Base-by-base conservation (phyloP, 176 grass and related monocot species). In the Carex scoparia region DNA sequence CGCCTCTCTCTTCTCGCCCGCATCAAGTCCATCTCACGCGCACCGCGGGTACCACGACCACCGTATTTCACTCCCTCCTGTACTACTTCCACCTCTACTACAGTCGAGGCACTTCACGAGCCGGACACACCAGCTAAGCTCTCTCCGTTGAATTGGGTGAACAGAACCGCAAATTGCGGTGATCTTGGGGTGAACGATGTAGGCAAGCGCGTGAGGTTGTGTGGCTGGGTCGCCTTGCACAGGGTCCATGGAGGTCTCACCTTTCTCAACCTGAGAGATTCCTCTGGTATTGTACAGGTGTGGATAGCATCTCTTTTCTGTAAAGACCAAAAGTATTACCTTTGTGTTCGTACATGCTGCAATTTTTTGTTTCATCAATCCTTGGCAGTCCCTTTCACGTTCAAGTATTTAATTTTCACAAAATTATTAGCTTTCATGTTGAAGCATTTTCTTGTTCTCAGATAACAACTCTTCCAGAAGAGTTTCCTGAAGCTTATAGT, bases 161-260 rank as follows among this genome's bases (percentile, higher is more conserved):
- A 76, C 4, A 78, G 96, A 81, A 94, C 86, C 11, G 85, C 89
- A 7, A 68, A 89, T 76, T 99, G 96, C 81, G 91, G 93, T 6
- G 87, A 95, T 33, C 78, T 99, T 44, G 91, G 91, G 1, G 51
- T 62, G 0, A 79, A 35, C 1, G 96, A 95, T 57, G 96, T 94
- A 0, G 96, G 96, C 0, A 89, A 90, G 32, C 79, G 88, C 54
- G 96, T 99, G 19, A 54, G 83, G 78, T 88, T 99, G n/a, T 95
- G 96, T 65, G 93, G 96, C 13, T 99, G 96, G 96, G 96, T 99
- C 56, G 96, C 93, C 16, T 90, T 99, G 4, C 93, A 90, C 57
- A 89, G 96, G 37, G 77, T 86, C 31, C 96, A 99, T 64, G 91
- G 91, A 1, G 96, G 91, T 31, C 91, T 99, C 66, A 95, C 93